Base-by-base conservation (phyloP, 495 filamentous ascomycete genomes). In the Xylaria telfairii region DNA sequence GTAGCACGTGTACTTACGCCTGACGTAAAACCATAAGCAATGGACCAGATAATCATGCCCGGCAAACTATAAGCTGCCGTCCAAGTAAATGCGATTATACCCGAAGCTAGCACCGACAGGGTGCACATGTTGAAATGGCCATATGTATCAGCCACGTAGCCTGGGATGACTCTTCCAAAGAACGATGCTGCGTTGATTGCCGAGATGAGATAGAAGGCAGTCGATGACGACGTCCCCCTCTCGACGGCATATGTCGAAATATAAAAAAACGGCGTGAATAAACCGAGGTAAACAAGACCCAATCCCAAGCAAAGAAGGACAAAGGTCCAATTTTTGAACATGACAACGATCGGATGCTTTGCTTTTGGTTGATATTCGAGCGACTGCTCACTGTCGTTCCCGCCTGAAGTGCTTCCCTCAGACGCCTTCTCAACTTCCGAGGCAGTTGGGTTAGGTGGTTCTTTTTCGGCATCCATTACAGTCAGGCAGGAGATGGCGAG, bases 181-280 rank as follows among this genome's bases (percentile, higher is more conserved):
- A 85, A 79, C 0, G 86, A 87, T 0, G 79, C 81, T 0, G 71
- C 77, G 57, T 87, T 88, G 13, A 87, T 65, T 24, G 85, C 80
- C 0, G 81, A 71, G 24, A 85, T 72, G 24, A 81, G 80, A 62
- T 88, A 85, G 60, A 88, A 91, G 3, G 85, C 77, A 0, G 87
- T 72, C n/a, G 77, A 73, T 3, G 74, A 39, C 19, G 74, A 73
- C 73, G 84, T 80, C 2, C 84, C 83, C 7, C 77, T 71, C 0
- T 61, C 54, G 19, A 81, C 69, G 1, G 82, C 85, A 72, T 87
- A 88, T 1, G 83, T 72, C 1, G 83, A 75, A 19, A 89, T 72
- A 74, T 87, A 90, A 76, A 86, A 87, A 44, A 87, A 77, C 0
- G 87, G 87, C 4, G 80, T 76, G 70, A 85, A 89, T 42, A 88